These are phyloP conservation scores for Puccinia hordei DNA, from an alignment of 1,284 basidiomycete species.

Conservation along the genomic window DNA sequence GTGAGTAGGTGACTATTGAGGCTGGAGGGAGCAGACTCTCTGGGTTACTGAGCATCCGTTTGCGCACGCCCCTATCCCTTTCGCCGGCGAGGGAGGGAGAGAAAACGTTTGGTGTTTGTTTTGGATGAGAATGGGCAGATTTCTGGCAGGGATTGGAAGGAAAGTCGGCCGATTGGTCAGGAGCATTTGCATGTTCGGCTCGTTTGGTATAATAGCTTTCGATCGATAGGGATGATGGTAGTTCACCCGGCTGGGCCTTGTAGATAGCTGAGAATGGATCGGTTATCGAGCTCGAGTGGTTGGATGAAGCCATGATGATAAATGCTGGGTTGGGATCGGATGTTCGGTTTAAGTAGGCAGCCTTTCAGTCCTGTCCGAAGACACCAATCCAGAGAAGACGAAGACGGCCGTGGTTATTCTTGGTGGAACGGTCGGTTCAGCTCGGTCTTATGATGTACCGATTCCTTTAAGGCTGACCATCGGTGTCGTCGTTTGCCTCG, in stretches of 20 bases:
- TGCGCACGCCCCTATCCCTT: constrained; percentile 13
- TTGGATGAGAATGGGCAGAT: background rate
- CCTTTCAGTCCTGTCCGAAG: background rate
- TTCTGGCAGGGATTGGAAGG: background rate
- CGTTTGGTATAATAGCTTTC: background rate
- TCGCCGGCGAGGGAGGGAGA: constrained; percentile 24
- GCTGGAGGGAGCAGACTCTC: constrained; percentile 1
- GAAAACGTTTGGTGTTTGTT: background rate
- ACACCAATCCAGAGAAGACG: no score
- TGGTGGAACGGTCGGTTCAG: no score
- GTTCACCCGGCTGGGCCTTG: constrained; percentile 18
- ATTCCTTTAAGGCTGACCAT: no score
- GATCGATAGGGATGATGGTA: constrained; percentile 15
- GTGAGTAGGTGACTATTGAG: background rate
- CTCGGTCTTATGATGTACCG: no score
- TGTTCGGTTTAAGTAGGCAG: background rate
- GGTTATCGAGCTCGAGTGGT: constrained; percentile 2
- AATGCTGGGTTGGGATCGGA: background rate
- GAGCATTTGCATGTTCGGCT: background rate
- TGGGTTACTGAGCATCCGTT: constrained; percentile 25
- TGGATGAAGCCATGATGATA: background rate
- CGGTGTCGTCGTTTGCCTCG: no score
- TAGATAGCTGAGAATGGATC: constrained; percentile 30
- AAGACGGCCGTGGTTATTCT: no score
- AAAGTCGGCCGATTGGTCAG: background rate